Percentiles rank a stretch among this genome's conserved stretches.
Evolutionary conservation across 1,139 yeast species (phyloP).

Genomic region (Candida neerlandica): DNA sequence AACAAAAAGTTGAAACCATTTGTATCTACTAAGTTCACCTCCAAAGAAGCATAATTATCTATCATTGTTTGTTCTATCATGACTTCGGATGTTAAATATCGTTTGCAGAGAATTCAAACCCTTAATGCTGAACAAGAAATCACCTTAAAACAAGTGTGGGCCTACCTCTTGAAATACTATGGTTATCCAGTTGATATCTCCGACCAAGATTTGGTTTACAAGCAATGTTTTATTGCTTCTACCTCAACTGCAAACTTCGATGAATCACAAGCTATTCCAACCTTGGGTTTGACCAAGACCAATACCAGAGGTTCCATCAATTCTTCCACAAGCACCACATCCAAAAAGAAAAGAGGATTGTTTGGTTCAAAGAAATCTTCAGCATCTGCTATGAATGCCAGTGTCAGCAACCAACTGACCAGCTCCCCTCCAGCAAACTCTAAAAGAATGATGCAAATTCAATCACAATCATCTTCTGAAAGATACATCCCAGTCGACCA

Average conservation of each 20-base stretch:
- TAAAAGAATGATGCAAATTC: conserved; percentile 33
- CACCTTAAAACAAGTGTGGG: conserved; percentile 45
- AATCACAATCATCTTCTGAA: conserved; percentile 33
- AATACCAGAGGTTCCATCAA: conserved; percentile 31
- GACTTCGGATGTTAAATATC: conserved; percentile 19
- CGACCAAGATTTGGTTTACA: conserved; percentile 33
- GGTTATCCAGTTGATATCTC: conserved; percentile 40
- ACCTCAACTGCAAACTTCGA: conserved; percentile 23
- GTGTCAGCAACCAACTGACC: conserved; percentile 14
- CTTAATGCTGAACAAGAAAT: conserved; percentile 45
- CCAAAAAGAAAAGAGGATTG: conserved; percentile 26
- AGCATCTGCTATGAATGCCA: conserved; percentile 15
- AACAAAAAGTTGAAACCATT: too few species aligned
- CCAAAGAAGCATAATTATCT: background rate
- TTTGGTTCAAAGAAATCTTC: conserved; percentile 20
- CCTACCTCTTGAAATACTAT: conserved; percentile 37
- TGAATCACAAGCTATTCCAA: conserved; percentile 21
- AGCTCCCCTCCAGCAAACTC: conserved; percentile 22
- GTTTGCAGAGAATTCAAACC: conserved; percentile 47
- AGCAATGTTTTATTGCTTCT: conserved; percentile 41
- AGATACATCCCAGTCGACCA: conserved; percentile 28
- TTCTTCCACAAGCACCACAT: conserved; percentile 23
- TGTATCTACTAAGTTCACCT: background rate
- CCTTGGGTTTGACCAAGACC: conserved; percentile 28
- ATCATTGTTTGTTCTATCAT: conserved; percentile 5